Evolutionary conservation across 345 rosid species (phyloP).

Genomic region (Eucalyptus tenuipes): DNA sequence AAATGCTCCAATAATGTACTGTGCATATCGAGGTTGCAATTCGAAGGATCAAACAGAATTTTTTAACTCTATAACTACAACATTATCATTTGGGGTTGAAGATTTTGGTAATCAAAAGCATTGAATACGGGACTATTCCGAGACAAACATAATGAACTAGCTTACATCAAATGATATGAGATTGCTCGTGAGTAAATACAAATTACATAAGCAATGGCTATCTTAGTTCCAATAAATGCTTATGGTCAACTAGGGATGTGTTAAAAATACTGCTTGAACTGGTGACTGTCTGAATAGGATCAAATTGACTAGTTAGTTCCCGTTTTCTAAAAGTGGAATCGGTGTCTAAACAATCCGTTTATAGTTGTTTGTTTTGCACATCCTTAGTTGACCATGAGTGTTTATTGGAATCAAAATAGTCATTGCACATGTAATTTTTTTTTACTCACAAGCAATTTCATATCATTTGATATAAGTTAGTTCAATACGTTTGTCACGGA

Average conservation of each 20-base stretch:
- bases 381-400: neutral
- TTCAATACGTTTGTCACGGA: neutral
- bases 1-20: neutral
- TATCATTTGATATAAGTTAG: neutral
- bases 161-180: neutral
- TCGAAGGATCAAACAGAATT: neutral
- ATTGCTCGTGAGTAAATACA: neutral
- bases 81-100: neutral
- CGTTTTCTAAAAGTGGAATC: rapidly evolving
- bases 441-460: neutral
- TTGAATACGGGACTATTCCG: rapidly evolving
- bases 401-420: neutral
- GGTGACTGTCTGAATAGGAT: rapidly evolving
- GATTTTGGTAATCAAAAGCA: neutral
- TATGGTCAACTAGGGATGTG: too few species aligned
- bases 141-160: neutral
- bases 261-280: rapidly evolving
- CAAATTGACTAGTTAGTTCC: rapidly evolving
- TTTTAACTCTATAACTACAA: neutral
- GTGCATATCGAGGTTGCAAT: neutral
- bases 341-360: too few species aligned
- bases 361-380: rapidly evolving
- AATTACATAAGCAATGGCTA: neutral
- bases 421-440: neutral
- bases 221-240: neutral